A percentile compares a stretch with the other conserved stretches of the same genome.
Evolutionary conservation across 1,284 basidiomycete species (phyloP).

Genomic region (Tilletia caries): DNA sequence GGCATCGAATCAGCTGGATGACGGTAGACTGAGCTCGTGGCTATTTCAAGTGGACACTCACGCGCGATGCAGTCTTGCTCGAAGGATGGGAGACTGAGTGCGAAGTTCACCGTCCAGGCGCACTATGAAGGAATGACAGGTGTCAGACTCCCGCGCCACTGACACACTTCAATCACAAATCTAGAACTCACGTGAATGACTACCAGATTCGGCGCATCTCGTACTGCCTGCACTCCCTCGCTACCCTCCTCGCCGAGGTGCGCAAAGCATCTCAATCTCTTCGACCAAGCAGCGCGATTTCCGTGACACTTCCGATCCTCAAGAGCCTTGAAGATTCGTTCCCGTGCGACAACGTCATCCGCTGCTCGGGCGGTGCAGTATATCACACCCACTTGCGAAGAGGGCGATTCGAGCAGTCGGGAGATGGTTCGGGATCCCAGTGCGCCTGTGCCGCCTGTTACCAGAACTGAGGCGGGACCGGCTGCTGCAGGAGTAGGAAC

Average conservation of each 20-base stretch:
- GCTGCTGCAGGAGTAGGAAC: neutral
- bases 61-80: slow-evolving; percentile 28
- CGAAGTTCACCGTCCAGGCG: slow-evolving; percentile 47
- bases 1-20: no score
- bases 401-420: slow-evolving; percentile 55
- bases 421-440: slow-evolving; percentile 64
- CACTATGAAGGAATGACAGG: slow-evolving; percentile 25
- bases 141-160: no score
- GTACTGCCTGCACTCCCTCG: neutral
- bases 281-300: neutral
- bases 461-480: slow-evolving; percentile 41
- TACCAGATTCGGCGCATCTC: neutral
- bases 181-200: slow-evolving; percentile 13
- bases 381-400: slow-evolving; percentile 55
- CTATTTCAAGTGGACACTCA: slow-evolving; percentile 13
- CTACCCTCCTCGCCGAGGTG: neutral
- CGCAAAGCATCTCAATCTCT: neutral
- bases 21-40: no score
- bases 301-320: neutral
- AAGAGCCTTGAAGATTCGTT: slow-evolving; percentile 33
- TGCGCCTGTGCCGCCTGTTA: slow-evolving; percentile 66
- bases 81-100: slow-evolving; percentile 28
- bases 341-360: slow-evolving; percentile 41
- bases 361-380: slow-evolving; percentile 62
- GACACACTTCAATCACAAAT: no score